Base-by-base conservation (phyloP, 371 early-diverging fungal genomes). In the Parasitella parasitica region DNA sequence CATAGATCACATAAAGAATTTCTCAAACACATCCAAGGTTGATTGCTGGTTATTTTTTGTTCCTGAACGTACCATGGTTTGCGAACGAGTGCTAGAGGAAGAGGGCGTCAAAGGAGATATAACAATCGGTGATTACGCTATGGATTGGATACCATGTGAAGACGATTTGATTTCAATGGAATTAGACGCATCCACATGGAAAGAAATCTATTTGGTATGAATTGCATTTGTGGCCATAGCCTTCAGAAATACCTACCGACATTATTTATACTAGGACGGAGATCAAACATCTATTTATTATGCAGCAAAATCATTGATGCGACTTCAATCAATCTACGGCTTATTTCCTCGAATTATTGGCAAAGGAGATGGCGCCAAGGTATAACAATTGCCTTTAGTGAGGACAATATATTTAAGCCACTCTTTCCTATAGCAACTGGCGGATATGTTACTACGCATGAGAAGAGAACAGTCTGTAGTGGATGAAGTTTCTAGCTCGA, bases 61-160 rank as follows among this genome's bases (percentile, higher is more conserved):
- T 2, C 97, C 98, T 7, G 82, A 92, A 32, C 83, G 93, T 22
- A 94, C 96, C 1, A 81, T 93, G 58, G 73, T 95, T 6, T 94
- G 95, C 71, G 94, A 96, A 64, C 86, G 90, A 22, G 86, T 94
- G 8, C 76, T 96, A 36, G 96, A 95, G 74, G 94, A 96, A 51
- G 89, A 89, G 50, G 96, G 95, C 4, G 94, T 97, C 0, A 86
- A 89, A 69, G 96, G 95, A 18, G 92, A 92, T 66, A 85, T 96
- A 9, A 80, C 87, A 0, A 76, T 96, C 54, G 91, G 91, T 4
- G 94, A 95, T 67, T 95, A 86, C 75, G 89, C 91, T 43, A 73
- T 98, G 81, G 97, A 96, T 61, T 76, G 94, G 61, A 86, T 98
- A 15, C 95, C 96, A 0, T 82, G 95, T 63, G 98, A 95, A 61